Conservation (phyloP, 305 asterid species). For the Euphrasia arctica region DNA sequence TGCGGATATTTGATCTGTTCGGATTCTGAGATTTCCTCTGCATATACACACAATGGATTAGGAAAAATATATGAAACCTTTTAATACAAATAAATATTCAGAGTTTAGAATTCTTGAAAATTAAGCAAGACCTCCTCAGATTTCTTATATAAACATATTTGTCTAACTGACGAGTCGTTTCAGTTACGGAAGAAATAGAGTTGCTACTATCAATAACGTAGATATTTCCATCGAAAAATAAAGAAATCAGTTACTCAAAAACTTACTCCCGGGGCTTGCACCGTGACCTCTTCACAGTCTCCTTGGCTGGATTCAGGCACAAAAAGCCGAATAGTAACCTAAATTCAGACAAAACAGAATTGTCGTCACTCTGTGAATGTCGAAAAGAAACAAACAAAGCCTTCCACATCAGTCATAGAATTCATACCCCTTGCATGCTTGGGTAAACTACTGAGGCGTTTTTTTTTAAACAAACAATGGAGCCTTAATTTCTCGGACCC, state of each 20-base stretch:
- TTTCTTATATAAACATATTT: not conserved
- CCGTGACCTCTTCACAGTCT: slow-evolving; percentile 22
- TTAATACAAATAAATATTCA: not conserved
- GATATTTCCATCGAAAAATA: not conserved
- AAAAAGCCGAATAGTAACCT: slow-evolving; percentile 26
- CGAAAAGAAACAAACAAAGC: no score
- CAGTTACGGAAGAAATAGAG: not conserved
- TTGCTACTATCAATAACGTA: not conserved
- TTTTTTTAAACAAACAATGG: no score
- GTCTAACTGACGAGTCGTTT: not conserved
- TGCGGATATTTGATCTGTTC: slow-evolving; percentile 20
- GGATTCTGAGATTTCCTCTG: slow-evolving; percentile 20
- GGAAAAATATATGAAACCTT: slow-evolving; percentile 1
- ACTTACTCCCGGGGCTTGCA: slow-evolving; percentile 16
- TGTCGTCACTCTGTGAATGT: not conserved
- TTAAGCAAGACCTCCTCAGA: not conserved
- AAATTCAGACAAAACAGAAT: slow-evolving; percentile 4
- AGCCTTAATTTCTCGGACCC: not conserved
- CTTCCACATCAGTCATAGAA: no score
- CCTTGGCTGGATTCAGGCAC: slow-evolving; percentile 22
- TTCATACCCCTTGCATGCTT: no score
- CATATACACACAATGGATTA: not conserved
- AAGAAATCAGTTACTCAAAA: slow-evolving; percentile 8
- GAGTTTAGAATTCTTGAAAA: not conserved
- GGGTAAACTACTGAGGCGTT: no score